These are phyloP conservation scores for Rhizopogon salebrosus DNA, from an alignment of 768 basidiomycete genomes.

Conservation along the genomic window DNA sequence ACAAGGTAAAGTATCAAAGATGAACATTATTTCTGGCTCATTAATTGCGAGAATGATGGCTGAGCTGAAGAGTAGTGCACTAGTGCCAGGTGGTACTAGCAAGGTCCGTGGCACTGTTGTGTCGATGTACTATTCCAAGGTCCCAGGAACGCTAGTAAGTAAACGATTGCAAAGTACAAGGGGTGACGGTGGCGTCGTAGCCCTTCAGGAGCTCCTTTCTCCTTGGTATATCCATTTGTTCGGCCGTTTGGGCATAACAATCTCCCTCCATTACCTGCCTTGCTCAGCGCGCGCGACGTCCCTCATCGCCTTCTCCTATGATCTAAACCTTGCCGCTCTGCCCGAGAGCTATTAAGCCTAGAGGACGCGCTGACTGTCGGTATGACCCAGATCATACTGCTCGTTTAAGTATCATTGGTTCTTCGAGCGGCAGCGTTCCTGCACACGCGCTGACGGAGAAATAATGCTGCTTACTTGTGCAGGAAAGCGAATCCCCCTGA, in stretches of 20 bases:
- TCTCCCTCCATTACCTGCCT: conserved; percentile 22
- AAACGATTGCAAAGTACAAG: not conserved
- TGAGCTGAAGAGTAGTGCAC: too few relatives aligned
- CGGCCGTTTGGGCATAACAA: conserved; percentile 16
- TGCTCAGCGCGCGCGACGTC: conserved; percentile 17
- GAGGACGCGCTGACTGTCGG: conserved; percentile 13
- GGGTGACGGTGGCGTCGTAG: not conserved
- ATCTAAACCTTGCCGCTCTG: conserved; percentile 14
- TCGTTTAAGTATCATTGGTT: conserved; percentile 14
- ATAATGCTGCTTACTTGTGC: not conserved
- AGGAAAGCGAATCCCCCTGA: not conserved
- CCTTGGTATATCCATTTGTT: conserved; percentile 18
- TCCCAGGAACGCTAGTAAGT: not conserved
- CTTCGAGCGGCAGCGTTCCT: conserved; percentile 15
- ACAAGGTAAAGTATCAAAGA: not conserved
- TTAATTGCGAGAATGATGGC: not conserved
- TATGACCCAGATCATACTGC: conserved; percentile 22
- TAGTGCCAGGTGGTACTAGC: too few relatives aligned
- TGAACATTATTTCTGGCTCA: not conserved
- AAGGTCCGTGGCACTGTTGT: too few relatives aligned
- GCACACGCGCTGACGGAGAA: conserved; percentile 20
- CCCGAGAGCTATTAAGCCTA: too few relatives aligned
- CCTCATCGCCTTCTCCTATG: conserved; percentile 17
- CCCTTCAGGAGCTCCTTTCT: not conserved
- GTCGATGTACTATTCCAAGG: too few relatives aligned